A percentile compares a stretch with the other conserved stretches of the same genome.
These are phyloP conservation scores for Ustilago xerochloae DNA, from an alignment of 1,284 basidiomycete genomes.

Conservation along the genomic window DNA sequence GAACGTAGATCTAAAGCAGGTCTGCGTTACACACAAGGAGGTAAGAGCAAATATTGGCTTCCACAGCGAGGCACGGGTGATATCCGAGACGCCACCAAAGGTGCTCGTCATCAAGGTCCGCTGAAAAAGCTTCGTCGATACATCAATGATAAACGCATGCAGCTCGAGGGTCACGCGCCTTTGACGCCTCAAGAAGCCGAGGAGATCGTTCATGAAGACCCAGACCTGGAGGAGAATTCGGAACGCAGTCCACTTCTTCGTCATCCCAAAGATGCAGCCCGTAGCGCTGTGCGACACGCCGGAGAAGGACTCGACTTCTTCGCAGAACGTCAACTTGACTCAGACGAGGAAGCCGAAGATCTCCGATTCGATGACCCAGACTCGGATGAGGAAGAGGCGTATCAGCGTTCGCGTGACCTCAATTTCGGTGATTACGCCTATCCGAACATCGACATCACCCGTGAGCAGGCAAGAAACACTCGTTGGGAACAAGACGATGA, in stretches of 20 bases:
- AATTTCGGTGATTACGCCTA: constrained; percentile 93
- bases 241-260: constrained; percentile 26
- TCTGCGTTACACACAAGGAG: constrained; percentile 87
- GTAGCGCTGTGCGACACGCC: constrained; percentile 30
- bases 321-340: constrained; percentile 51
- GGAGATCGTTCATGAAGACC: constrained; percentile 75
- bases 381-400: constrained; percentile 77
- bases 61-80: constrained; percentile 44
- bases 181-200: constrained; percentile 77
- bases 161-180: constrained; percentile 79
- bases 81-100: constrained; percentile 31
- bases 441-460: constrained; percentile 85
- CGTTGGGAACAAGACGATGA: constrained; percentile 51
- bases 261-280: constrained; percentile 31
- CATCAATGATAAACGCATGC: constrained; percentile 72
- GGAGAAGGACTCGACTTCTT: constrained; percentile 49
- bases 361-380: constrained; percentile 77
- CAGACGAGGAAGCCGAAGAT: constrained; percentile 70
- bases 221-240: constrained; percentile 60
- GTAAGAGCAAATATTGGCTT: constrained; percentile 73
- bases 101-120: constrained; percentile 67
- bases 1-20: constrained; percentile 71
- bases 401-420: constrained; percentile 77
- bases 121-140: constrained; percentile 69
- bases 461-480: constrained; percentile 70